A percentile compares a stretch with the other conserved stretches of the same genome.
phyloP scores from a whole-genome alignment of 306 rosid species.

The Vicia villosa region DNA sequence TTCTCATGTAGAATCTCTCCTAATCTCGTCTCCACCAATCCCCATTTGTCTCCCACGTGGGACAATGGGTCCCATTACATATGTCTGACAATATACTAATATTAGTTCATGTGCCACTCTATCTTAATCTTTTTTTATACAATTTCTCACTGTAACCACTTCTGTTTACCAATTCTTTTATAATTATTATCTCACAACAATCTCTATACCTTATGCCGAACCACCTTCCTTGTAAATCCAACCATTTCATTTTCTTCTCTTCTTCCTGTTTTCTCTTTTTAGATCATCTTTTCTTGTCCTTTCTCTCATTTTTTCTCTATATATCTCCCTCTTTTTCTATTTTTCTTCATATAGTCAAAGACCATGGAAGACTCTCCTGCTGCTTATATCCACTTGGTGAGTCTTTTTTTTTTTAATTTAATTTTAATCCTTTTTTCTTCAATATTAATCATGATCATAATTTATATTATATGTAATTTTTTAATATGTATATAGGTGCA shows the following conservation, averaged over 20 bases:
- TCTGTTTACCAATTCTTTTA: background rate
- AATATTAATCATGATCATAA: background rate
- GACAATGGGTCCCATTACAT: conserved; percentile 50
- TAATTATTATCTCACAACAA: background rate
- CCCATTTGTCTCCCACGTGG: conserved; percentile 77
- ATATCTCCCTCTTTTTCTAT: background rate
- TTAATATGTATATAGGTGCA: conserved; percentile 59
- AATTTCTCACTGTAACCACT: background rate
- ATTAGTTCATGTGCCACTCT: conserved; percentile 16
- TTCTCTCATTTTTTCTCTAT: conserved; percentile 19
- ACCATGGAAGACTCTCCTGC: conserved; percentile 73
- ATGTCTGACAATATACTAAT: conserved; percentile 17
- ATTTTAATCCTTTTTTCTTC: background rate
- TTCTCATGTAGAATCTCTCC: conserved; percentile 54
- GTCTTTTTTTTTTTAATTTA: conserved; percentile 24
- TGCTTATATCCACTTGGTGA: conserved; percentile 82
- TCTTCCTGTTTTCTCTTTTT: conserved; percentile 15
- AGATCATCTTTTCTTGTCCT: conserved; percentile 29
- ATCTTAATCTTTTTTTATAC: background rate
- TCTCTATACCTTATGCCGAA: background rate
- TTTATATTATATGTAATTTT: background rate
- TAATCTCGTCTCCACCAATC: conserved; percentile 92
- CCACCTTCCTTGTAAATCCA: conserved; percentile 37
- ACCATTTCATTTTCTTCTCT: conserved; percentile 33
- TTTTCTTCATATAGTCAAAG: background rate